Conservation (phyloP, 164 flowering plant genomes). For the Cinnamomum micranthum region DNA sequence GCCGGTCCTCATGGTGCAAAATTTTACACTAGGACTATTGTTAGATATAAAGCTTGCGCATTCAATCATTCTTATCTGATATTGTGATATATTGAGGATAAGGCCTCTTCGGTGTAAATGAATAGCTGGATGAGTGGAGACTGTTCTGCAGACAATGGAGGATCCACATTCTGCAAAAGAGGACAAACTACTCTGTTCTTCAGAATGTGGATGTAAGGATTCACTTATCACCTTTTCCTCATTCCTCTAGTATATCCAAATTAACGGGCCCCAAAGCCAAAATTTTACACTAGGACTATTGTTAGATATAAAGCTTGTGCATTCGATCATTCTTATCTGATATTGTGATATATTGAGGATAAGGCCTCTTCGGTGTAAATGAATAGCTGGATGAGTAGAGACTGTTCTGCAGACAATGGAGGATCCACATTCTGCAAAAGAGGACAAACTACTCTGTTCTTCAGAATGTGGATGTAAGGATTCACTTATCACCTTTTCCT, state of each 20-base stretch:
- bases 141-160: background rate
- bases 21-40: background rate
- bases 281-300: background rate
- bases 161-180: background rate
- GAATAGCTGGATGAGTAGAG: background rate
- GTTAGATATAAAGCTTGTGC: background rate
- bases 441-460: background rate
- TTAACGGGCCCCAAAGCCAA: background rate
- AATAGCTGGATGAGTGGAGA: background rate
- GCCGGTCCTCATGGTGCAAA: background rate
- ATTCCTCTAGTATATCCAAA: background rate
- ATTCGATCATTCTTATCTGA: background rate
- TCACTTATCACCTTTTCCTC: background rate
- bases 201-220: background rate
- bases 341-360: background rate
- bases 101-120: background rate
- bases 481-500: background rate
- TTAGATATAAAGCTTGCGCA: background rate
- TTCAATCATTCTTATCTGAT: background rate
- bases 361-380: background rate
- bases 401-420: background rate
- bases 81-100: background rate
- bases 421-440: background rate
- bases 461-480: background rate
- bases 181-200: background rate